Evolutionary conservation across 2,329 filamentous ascomycete genomes (phyloP), one percentile per base, ranked within the genome.

Genomic region (Fusarium sarcochroum): DNA sequence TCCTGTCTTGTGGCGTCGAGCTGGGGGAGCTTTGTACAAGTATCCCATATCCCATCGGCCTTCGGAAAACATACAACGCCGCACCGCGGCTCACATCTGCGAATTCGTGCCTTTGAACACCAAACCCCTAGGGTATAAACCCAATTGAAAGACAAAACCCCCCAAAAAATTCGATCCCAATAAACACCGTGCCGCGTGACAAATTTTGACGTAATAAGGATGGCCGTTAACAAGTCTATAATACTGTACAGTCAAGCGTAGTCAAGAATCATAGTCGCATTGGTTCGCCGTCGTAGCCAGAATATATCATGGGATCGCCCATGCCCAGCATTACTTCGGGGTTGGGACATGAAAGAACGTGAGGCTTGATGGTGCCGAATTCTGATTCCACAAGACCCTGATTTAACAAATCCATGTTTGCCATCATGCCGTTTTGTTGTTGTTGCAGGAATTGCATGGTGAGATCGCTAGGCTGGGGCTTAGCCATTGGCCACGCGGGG

Each of bases 271-370:
- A 84, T 45, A 84, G 73, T 63, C 81, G 75, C 73, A 84, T 76
- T 20, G 75, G 64, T 48, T 85, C 83, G 58, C 78, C 79, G 58
- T 86, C 84, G 71, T 83, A 87, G 44, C 84, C 83, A 5, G 82
- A 80, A 70, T 84, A 88, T 57, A 89, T 87, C 86, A 88, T 88
- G 2, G 86, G 86, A 63, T 89, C 86, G 18, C 82, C 83, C 72
- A 87, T 82, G 18, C 86, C 84, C 74, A 88, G 80, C 85, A 88
- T 88, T 9, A 85, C 83, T 44, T 87, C 85, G 2, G 84, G 80
- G 52, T 86, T 85, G 41, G 82, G 77, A 68, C 84, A 84, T 37
- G 83, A 83, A 42, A 88, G 78, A 44, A 85, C 81, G 57, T 87
- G 84, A 14, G 86, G 85, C 78, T 88, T 87, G 68, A 88, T 84